Evolutionary conservation across 176 grass and related monocot species (phyloP).

Genomic region (Lolium perenne): DNA sequence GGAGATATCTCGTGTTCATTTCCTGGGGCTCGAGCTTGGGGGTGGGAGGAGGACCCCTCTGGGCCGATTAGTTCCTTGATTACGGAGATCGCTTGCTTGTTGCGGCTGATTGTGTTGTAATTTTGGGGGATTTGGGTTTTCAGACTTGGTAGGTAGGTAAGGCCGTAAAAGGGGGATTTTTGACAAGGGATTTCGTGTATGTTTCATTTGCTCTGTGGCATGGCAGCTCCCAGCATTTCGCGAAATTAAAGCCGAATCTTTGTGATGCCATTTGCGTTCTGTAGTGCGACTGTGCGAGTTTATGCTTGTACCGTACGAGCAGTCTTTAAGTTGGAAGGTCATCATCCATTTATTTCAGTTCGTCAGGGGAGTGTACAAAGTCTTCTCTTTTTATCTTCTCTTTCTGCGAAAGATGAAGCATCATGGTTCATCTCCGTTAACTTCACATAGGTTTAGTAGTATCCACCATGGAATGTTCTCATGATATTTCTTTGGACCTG

Average conservation of each 20-base stretch:
- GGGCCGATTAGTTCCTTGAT: not conserved
- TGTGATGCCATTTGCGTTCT: not conserved
- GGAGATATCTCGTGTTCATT: slow-evolving; percentile 30
- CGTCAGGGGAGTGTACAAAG: not conserved
- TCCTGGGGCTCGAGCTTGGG: slow-evolving; percentile 5
- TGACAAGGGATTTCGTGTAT: not conserved
- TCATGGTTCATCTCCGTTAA: not conserved
- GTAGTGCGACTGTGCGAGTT: not conserved
- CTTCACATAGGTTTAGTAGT: not conserved
- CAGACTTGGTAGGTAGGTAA: not conserved
- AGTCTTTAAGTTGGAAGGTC: slow-evolving; percentile 11
- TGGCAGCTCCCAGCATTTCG: not conserved
- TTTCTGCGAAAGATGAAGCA: not conserved
- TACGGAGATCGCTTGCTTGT: slow-evolving; percentile 30
- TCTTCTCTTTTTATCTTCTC: not conserved
- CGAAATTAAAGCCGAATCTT: not conserved
- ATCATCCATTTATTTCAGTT: slow-evolving; percentile 18
- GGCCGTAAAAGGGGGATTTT: slow-evolving; percentile 12
- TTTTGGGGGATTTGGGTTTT: slow-evolving; percentile 27
- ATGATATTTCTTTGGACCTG: slow-evolving; percentile 33
- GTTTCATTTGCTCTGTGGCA: not conserved
- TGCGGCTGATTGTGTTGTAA: slow-evolving; percentile 6
- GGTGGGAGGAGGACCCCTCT: not conserved
- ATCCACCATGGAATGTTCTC: slow-evolving; percentile 17
- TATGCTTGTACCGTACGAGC: not conserved